phyloP scores from a whole-genome alignment of 495 filamentous ascomycete species.

The Xylaria cubensis region DNA sequence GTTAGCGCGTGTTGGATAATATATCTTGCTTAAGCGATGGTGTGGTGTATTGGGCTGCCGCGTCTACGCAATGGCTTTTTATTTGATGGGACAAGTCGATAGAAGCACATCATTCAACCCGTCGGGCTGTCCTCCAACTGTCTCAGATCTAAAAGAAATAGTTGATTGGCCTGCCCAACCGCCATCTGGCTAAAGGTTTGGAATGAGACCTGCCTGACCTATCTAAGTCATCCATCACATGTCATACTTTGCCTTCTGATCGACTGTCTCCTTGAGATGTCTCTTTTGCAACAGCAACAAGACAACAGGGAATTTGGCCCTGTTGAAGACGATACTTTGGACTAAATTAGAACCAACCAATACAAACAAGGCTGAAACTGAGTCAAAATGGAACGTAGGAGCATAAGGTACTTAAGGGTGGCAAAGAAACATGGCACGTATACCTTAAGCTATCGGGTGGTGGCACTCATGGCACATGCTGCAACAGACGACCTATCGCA shows the following conservation, averaged over 20 bases:
- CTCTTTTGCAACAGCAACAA: background rate
- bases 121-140: constrained; percentile 6
- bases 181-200: background rate
- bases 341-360: background rate
- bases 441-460: background rate
- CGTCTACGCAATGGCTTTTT: background rate
- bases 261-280: background rate
- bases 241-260: background rate
- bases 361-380: background rate
- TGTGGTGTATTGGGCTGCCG: constrained; percentile 7
- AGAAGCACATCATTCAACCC: background rate
- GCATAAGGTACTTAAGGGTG: background rate
- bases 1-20: constrained; percentile 5
- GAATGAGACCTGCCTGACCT: background rate
- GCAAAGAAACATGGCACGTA: background rate
- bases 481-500: background rate
- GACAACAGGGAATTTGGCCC: background rate
- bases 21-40: constrained; percentile 4
- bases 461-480: background rate
- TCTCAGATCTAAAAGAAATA: background rate
- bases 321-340: background rate
- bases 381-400: background rate
- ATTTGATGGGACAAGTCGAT: background rate
- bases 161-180: constrained; percentile 11
- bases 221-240: background rate